A percentile compares a stretch with the other conserved stretches of the same genome.
These are phyloP conservation scores for Tillandsia leiboldiana DNA, from an alignment of 176 grass and related monocot species.

Conservation along the genomic window DNA sequence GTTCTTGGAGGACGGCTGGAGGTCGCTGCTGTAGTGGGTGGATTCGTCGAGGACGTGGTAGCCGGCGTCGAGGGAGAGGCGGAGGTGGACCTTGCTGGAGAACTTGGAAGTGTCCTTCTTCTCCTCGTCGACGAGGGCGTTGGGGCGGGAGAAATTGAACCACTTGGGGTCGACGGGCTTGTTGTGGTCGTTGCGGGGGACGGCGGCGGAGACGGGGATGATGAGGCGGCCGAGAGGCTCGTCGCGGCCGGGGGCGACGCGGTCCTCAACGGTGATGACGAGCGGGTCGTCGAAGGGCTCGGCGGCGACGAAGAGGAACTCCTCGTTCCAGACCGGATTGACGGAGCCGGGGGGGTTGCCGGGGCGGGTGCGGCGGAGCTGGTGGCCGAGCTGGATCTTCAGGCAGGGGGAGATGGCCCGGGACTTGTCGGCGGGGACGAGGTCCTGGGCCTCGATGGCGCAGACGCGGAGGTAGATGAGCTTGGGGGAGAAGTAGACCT, in stretches of 20 bases:
- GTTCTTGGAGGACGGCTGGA: conserved; percentile 59
- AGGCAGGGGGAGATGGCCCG: conserved; percentile 47
- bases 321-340: conserved; percentile 85
- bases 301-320: conserved; percentile 82
- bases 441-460: conserved; percentile 64
- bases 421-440: conserved; percentile 50
- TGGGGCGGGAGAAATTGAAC: conserved; percentile 45
- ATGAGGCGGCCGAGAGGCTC: conserved; percentile 61
- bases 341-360: conserved; percentile 28
- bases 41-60: conserved; percentile 96
- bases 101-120: conserved; percentile 68
- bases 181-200: conserved; percentile 58
- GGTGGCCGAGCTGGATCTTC: conserved; percentile 53
- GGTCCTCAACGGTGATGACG: conserved; percentile 72
- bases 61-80: conserved; percentile 60
- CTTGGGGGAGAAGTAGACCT: conserved; percentile 96
- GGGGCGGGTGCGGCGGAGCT: conserved; percentile 57
- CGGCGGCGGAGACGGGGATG: conserved; percentile 30
- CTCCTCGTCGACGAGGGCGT: conserved; percentile 39
- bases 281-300: conserved; percentile 82
- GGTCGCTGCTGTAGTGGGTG: conserved; percentile 89
- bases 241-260: conserved; percentile 50
- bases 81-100: conserved; percentile 71
- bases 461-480: conserved; percentile 68
- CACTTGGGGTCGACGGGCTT: conserved; percentile 57